Percentiles rank a stretch among this genome's conserved stretches.
These are phyloP conservation scores for Didymella segeticola DNA, from an alignment of 2,329 filamentous ascomycete genomes.

Conservation along the genomic window DNA sequence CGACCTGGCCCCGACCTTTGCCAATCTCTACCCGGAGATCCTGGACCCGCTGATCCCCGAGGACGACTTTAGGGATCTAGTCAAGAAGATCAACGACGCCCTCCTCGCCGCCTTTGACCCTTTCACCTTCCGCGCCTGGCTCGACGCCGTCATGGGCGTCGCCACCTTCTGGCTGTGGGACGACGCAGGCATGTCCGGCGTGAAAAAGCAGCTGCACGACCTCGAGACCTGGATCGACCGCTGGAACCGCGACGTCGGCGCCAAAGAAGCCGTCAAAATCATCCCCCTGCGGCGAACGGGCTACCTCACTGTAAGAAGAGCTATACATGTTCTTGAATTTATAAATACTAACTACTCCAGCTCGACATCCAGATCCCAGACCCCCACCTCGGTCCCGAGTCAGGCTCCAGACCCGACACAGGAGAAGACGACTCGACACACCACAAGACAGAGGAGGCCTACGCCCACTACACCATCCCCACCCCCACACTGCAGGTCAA, in stretches of 20 bases:
- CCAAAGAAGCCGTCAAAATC: slow-evolving; percentile 71
- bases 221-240: slow-evolving; percentile 84
- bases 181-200: slow-evolving; percentile 77
- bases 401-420: slow-evolving; percentile 35
- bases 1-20: slow-evolving; percentile 90
- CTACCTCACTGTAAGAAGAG: slow-evolving; percentile 75
- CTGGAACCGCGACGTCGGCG: slow-evolving; percentile 77
- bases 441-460: slow-evolving; percentile 26
- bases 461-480: slow-evolving; percentile 32
- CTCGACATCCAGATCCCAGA: slow-evolving; percentile 83
- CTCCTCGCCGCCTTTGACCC: slow-evolving; percentile 82
- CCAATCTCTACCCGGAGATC: slow-evolving; percentile 95
- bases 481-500: slow-evolving; percentile 41
- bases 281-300: slow-evolving; percentile 82
- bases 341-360: slow-evolving; percentile 50
- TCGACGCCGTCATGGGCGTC: slow-evolving; percentile 80
- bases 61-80: slow-evolving; percentile 81
- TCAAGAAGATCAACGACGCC: slow-evolving; percentile 82
- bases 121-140: slow-evolving; percentile 74
- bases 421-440: slow-evolving; percentile 31
- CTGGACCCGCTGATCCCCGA: slow-evolving; percentile 86
- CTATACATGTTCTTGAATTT: no score
- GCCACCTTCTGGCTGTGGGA: slow-evolving; percentile 96
- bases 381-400: slow-evolving; percentile 66
- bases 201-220: slow-evolving; percentile 72